Evolutionary conservation across 1,139 yeast genomes (phyloP), one percentile per base, ranked within the genome.

Genomic region (Geotrichum cucujoidarum): DNA sequence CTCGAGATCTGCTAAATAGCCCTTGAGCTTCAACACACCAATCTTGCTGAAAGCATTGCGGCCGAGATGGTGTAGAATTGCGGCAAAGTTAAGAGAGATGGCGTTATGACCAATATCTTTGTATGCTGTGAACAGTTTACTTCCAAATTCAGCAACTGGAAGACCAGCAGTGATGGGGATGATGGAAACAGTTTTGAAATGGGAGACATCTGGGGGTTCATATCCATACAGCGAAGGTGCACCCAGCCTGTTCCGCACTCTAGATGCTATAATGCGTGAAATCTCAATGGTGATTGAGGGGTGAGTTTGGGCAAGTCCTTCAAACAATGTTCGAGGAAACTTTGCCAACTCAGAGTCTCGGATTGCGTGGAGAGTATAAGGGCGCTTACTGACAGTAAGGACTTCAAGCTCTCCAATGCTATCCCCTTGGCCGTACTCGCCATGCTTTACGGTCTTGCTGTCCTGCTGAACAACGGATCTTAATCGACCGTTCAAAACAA

Each of bases 371-470:
- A 89, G 75, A 0, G 96, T 81, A 31, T 78, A 74, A 1, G 82
- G 74, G 61, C 97, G 77, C 55, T 80, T 73, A 3, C 85, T 78
- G 8, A 94, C 92, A 0, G 97, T 89, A 53, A 92, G 72, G 1
- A 90, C 97, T 63, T 92, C 98, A 11, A 92, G 83, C 65, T 92
- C 98, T 2, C 98, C 98, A 53, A 92, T 78, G 44, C 95, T 85
- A 58, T 88, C 95, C 3, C 97, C 97, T 63, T 89, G 95, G 0
- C 97, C 96, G 60, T 81, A 82, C 60, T 92, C 98, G 1, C 86
- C 87, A 17, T 83, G 57, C 16, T 46, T 40, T 14, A 64, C 63
- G n/a, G 63, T 51, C 2, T 66, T 68, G n/a, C 56, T 56, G 7
- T 52, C 50, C 27, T 55, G 56, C 37, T 65, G 65, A 5, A 68